Base-by-base conservation (phyloP, 768 basidiomycete genomes). In the Phaffia australis region DNA sequence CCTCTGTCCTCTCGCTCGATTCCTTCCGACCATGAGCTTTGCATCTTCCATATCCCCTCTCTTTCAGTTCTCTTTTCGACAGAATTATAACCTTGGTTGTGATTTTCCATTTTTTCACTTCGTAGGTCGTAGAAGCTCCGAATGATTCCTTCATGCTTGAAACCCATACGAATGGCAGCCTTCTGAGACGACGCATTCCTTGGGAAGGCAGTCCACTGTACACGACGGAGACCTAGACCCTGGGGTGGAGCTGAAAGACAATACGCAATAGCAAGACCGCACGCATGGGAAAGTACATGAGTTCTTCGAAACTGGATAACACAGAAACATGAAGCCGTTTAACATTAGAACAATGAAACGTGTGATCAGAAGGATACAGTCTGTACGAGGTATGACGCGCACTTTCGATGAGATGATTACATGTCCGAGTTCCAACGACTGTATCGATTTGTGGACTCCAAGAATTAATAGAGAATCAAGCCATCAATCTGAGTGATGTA, bases 231-330 rank as follows among this genome's bases (percentile, higher is more conserved):
- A 1, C 63, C 63, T 19, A 55, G 42, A 23, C 63, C 63, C 5
- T 50, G 21, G 4, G 25, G 62, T 35, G 30, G 25, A 54, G 46
- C 47, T 54, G 52, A 64, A 64, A 18, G n/a, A 11, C 55, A 42
- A 11, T 50, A 55, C 8, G 63, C 29, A 21, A 64, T n/a, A 32
- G 56, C 46, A 14, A 64, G 63, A 25, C 32, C 35, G 14, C 52
- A 46, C 7, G 63, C 51, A 21, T 64, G 63, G 16, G 63, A 54
- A 23, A 64, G 52, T 29, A 64, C 55, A 46, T 64, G 52, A 3
- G 63, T 64, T 14, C 52, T 51, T 16, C 55, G 63, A 54, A 61
- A 61, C 49, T 48, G n/a, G 1, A 42, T 5, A 11, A 11, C 6
- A 42, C 11, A 11, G 11, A 42, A 4, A 42, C 35, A 42, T 42